Evolutionary conservation across 2,329 filamentous ascomycete genomes (phyloP), one percentile per base, ranked within the genome.

Genomic region (Alternaria longipes): DNA sequence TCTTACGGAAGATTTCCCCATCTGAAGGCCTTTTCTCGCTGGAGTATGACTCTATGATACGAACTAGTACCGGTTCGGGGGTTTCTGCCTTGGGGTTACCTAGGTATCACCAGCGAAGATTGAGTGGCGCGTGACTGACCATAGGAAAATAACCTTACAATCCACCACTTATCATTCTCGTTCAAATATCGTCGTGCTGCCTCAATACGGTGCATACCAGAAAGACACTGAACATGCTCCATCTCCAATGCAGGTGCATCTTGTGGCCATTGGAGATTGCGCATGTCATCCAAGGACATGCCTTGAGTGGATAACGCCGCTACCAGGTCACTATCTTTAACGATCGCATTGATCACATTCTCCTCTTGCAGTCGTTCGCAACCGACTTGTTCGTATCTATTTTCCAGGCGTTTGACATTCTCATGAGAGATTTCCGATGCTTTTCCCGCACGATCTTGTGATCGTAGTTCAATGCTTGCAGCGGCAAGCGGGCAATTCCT

Each of bases 131-230:
- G 26, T 32, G 16, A 64, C 62, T 57, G 51, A 65, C 61, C n/a
- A 56, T 66, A 54, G 16, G 54, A 64, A 26, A 65, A 71, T 8
- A 73, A 56, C 32, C 54, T 56, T 18, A 73, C 60, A 18, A 55
- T 56, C 65, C 45, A 73, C 69, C 46, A 73, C 50, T 64, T 67
- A 49, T 73, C 45, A 42, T 72, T 73, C 12, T 64, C 22, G 42
- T 72, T 52, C 4, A 73, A 47, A 28, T 63, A 60, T 7, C 28
- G 5, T 44, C 62, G 55, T 30, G 58, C 68, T 11, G 65, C 67
- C 26, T 65, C 32, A 9, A 68, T 60, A 9, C 59, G 54, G 45
- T 73, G 52, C 24, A 70, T 51, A 2, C 67, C 60, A 34, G 59
- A 63, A 9, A 72, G 57, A 22, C 63, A 72, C 22, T 65, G 40